Base-by-base conservation (phyloP, 768 basidiomycete species). In the Asterophora lycoperdoides region DNA sequence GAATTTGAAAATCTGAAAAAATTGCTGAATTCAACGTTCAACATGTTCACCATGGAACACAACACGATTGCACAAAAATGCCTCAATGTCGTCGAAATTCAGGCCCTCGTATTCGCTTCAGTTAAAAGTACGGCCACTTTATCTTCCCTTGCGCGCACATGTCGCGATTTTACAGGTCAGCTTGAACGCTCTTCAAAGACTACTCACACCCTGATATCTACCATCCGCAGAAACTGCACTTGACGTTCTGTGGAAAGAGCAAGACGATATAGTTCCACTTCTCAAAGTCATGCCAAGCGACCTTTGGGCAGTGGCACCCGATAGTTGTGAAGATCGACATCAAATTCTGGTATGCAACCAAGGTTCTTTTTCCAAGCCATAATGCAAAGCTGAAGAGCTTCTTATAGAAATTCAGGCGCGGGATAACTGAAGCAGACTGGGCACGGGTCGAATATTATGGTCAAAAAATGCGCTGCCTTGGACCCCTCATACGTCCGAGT, bases 241-340 rank as follows among this genome's bases (percentile, higher is more conserved):
- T 4, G 47, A 41, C 36, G 6, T 18, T n/a, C 33, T 48, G 40
- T 49, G 48, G 41, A 8, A 15, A 5, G 26, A 35, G n/a, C 40
- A 49, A 9, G 34, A 28, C 14, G 42, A 37, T 5, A 20, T 49
- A n/a, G 40, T 13, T 4, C 41, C 46, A 23, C 34, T 49, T 8
- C 8, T 49, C 23, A 30, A 35, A 8, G 48, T 49, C 14, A 49
- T 49, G 48, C 48, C 48, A 15, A 19, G 33, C n/a, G 39, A 35
- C 18, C 30, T 49, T 23, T 23, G 41, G 10, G 17, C 15, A 3
- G 23, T 2, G 10, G 13, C 8, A 38, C 14, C n/a, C 15, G 15
- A 19, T 15, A 44, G 14, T 19, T 33, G 6, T 19, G 19, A 17
- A 1, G 3, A 6, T 13, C 26, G 38, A 13, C 23, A 23, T 7